Percentiles rank a stretch among this genome's conserved stretches.
These are phyloP conservation scores for Zygosaccharomyces rouxii DNA, from an alignment of 805 yeast genomes.

Conservation along the genomic window DNA sequence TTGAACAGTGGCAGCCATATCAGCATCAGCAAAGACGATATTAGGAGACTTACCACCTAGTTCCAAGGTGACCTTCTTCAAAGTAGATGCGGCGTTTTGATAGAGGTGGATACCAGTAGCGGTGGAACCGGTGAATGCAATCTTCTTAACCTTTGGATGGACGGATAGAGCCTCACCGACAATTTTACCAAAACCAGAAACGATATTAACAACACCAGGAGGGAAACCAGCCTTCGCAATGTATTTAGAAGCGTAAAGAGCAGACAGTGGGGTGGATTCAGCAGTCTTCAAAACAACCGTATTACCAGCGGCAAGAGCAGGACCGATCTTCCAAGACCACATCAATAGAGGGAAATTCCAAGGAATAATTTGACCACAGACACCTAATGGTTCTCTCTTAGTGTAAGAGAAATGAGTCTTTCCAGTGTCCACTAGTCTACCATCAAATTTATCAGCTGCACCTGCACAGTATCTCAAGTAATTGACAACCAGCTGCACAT, in stretches of 20 bases:
- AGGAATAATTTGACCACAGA: constrained; percentile 92
- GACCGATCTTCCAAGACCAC: constrained; percentile 94
- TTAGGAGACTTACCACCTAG: constrained; percentile 96
- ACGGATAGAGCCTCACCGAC: constrained; percentile 77
- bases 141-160: constrained; percentile 79
- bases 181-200: constrained; percentile 80
- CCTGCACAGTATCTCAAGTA: constrained; percentile 85
- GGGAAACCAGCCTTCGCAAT: constrained; percentile 84
- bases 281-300: constrained; percentile 85
- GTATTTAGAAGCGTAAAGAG: constrained; percentile 66
- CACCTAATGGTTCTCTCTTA: constrained; percentile 88
- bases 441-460: constrained; percentile 82
- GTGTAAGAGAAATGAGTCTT: constrained; percentile 69
- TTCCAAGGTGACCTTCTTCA: constrained; percentile 90
- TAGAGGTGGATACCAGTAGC: constrained; percentile 81
- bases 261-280: constrained; percentile 87
- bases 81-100: constrained; percentile 72
- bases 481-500: constrained; percentile 62
- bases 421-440: constrained; percentile 73
- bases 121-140: constrained; percentile 95
- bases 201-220: constrained; percentile 82
- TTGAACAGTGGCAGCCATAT: constrained; percentile 69
- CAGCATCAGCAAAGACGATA: constrained; percentile 81
- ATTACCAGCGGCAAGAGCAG: constrained; percentile 89
- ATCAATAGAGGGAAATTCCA: constrained; percentile 95